phyloP scores from a whole-genome alignment of 441 rosid species.

The Manihot esculenta region DNA sequence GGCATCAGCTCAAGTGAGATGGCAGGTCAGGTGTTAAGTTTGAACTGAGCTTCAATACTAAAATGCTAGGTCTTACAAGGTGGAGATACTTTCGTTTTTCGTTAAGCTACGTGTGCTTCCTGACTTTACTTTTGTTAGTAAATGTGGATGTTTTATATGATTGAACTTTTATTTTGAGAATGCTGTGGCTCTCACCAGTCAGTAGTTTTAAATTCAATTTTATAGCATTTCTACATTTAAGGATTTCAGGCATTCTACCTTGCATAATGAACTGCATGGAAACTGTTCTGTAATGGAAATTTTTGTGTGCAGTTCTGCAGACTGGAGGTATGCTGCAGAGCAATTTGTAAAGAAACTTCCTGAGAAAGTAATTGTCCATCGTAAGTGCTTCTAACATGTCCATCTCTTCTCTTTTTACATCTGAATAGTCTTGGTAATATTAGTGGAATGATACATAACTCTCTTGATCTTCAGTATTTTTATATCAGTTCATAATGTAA shows the following conservation, averaged over 20 bases:
- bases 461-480: conserved; percentile 1
- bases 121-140: background rate
- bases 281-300: background rate
- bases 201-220: conserved; percentile 3
- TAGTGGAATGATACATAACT: background rate
- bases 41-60: background rate
- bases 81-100: background rate
- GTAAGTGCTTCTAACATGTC: conserved; percentile 44
- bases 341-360: conserved; percentile 87
- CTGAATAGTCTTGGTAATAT: background rate
- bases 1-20: background rate
- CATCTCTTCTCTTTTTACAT: background rate
- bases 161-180: background rate
- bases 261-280: conserved; percentile 3
- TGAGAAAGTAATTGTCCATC: conserved; percentile 77
- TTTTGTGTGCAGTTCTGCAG: conserved; percentile 56
- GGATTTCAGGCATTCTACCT: background rate
- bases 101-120: background rate
- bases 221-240: background rate
- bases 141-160: background rate
- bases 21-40: background rate
- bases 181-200: background rate
- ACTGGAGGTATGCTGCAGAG: conserved; percentile 89
- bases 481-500: no score
- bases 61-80: background rate